phyloP scores from a whole-genome alignment of 202 grass and related monocot genomes.

The Bolboschoenoplectus hybrid region DNA sequence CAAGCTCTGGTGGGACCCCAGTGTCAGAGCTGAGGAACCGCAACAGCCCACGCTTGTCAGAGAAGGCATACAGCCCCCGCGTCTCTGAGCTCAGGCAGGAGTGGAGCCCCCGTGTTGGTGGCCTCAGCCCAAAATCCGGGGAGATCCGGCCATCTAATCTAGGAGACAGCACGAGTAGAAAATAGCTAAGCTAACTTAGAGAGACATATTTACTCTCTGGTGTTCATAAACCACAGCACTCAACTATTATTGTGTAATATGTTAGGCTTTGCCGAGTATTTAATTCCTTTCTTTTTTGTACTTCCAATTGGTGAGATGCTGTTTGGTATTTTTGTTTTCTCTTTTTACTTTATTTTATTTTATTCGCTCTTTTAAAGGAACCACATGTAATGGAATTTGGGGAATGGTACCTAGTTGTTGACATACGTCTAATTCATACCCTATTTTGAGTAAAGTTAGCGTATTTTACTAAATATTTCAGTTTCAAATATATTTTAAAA shows the following conservation, averaged over 20 bases:
- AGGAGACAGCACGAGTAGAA: slow-evolving; percentile 49
- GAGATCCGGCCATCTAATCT: slow-evolving; percentile 57
- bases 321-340: neutral
- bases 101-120: slow-evolving; percentile 33
- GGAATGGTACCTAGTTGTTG: neutral
- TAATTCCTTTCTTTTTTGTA: slow-evolving; percentile 2
- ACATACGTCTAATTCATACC: neutral
- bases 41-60: slow-evolving; percentile 69
- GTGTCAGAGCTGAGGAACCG: slow-evolving; percentile 56
- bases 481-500: no score
- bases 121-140: slow-evolving; percentile 41
- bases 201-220: neutral
- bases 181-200: slow-evolving; percentile 27
- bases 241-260: slow-evolving; percentile 33
- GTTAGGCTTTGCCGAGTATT: slow-evolving; percentile 29
- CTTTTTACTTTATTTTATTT: neutral
- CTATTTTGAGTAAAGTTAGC: no score
- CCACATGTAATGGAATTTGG: slow-evolving; percentile 26
- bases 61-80: slow-evolving; percentile 75
- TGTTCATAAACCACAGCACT: slow-evolving; percentile 20
- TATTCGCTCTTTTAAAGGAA: neutral
- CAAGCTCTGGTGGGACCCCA: slow-evolving; percentile 80
- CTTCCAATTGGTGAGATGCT: neutral
- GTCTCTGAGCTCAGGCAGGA: slow-evolving; percentile 69
- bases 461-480: no score